Evolutionary conservation across 2,329 filamentous ascomycete species (phyloP).

Genomic region (Alternaria panax): DNA sequence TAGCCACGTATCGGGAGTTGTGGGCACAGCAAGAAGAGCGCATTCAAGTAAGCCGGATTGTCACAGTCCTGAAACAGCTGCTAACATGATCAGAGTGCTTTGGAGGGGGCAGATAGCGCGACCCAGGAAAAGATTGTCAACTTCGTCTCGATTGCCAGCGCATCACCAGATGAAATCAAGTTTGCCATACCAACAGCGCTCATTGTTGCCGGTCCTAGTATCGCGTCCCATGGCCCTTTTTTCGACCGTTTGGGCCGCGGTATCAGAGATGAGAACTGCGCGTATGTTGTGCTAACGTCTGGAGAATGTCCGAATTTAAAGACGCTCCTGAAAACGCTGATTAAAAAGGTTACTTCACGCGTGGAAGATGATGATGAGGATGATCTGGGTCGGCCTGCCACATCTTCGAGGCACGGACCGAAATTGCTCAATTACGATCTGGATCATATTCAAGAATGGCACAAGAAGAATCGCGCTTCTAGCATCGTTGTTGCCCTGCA

Average conservation of each 20-base stretch:
- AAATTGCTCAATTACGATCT: conserved; percentile 81
- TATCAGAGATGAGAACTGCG: conserved; percentile 55
- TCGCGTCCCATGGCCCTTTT: conserved; percentile 76
- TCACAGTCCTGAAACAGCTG: background rate
- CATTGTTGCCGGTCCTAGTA: conserved; percentile 79
- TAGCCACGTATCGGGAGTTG: conserved; percentile 65
- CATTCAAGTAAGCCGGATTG: conserved; percentile 61
- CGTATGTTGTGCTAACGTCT: conserved; percentile 72
- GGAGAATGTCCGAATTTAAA: conserved; percentile 78
- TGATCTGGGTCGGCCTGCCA: conserved; percentile 21
- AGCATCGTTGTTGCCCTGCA: conserved; percentile 77
- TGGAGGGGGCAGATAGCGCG: conserved; percentile 51
- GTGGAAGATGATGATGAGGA: conserved; percentile 65
- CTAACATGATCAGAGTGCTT: conserved; percentile 41
- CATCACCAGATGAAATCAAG: conserved; percentile 29
- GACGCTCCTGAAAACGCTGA: conserved; percentile 74
- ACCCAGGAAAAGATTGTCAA: conserved; percentile 49
- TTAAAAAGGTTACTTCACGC: conserved; percentile 67
- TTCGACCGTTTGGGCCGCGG: conserved; percentile 70
- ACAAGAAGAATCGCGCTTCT: conserved; percentile 60
- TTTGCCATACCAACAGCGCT: conserved; percentile 72
- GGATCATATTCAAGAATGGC: conserved; percentile 70
- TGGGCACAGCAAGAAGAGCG: conserved; percentile 71
- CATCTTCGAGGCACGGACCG: conserved; percentile 59
- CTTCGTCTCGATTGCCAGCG: conserved; percentile 48